These are phyloP conservation scores for Corrigiola litoralis DNA, from an alignment of 179 eudicot genomes.

Conservation along the genomic window DNA sequence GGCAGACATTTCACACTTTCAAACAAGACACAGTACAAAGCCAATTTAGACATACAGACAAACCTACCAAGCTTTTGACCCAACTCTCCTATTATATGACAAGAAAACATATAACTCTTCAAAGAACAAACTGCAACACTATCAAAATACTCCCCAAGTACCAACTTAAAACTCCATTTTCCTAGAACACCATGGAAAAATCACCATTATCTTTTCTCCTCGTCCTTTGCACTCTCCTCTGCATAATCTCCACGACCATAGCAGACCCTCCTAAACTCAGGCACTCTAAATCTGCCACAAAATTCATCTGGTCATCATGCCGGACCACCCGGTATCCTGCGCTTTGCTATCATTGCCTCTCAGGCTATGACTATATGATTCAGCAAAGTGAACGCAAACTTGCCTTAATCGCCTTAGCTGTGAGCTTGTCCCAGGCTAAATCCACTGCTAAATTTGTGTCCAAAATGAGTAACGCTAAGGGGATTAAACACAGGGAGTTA, in stretches of 20 bases:
- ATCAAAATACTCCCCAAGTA: background rate
- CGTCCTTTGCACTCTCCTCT: background rate
- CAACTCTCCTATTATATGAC: slow-evolving; percentile 6
- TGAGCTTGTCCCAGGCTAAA: slow-evolving; percentile 38
- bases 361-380: slow-evolving; percentile 31
- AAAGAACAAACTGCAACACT: background rate
- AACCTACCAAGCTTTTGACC: background rate
- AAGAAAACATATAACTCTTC: background rate
- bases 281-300: slow-evolving; percentile 9
- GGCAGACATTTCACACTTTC: background rate
- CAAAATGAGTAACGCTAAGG: slow-evolving; percentile 16
- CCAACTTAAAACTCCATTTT: background rate
- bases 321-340: slow-evolving; percentile 47
- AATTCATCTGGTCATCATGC: slow-evolving; percentile 53
- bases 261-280: background rate
- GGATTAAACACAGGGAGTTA: slow-evolving; percentile 31
- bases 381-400: slow-evolving; percentile 36
- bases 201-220: background rate
- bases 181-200: slow-evolving; percentile 17
- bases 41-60: slow-evolving; percentile 10
- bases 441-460: slow-evolving; percentile 34
- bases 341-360: slow-evolving; percentile 52
- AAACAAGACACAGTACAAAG: background rate
- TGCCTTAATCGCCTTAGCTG: slow-evolving; percentile 45
- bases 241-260: slow-evolving; percentile 6